Evolutionary conservation across 305 asterid species (phyloP).

Genomic region (Rubia peregrina): DNA sequence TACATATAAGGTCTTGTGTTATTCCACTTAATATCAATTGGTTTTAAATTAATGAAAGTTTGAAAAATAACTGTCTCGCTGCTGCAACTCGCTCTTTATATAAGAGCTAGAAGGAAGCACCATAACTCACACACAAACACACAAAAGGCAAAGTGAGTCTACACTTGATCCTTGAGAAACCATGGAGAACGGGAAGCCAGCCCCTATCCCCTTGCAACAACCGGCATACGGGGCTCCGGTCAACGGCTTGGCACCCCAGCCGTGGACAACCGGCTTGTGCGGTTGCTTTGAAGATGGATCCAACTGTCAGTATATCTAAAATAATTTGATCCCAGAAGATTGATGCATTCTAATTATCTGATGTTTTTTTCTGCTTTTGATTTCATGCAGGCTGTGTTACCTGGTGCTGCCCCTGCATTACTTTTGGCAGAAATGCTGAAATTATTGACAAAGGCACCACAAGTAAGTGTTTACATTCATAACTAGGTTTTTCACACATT

Average conservation of each 20-base stretch:
- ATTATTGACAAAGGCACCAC: slow-evolving; percentile 26
- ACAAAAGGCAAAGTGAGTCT: background rate
- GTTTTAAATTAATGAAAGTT: too few species aligned
- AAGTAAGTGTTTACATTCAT: slow-evolving; percentile 12
- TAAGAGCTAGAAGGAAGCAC: background rate
- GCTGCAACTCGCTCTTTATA: background rate
- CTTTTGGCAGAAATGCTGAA: slow-evolving; percentile 30
- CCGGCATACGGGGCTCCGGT: slow-evolving; percentile 14
- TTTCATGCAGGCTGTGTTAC: slow-evolving; percentile 23
- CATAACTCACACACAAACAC: background rate
- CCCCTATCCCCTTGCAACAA: background rate
- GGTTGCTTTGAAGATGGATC: slow-evolving; percentile 28
- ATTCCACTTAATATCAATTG: too few species aligned
- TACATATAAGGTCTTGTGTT: too few species aligned
- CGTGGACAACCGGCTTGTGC: slow-evolving; percentile 28
- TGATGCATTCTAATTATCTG: background rate
- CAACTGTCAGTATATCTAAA: slow-evolving; percentile 16
- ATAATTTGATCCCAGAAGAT: background rate
- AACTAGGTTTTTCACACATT: too few species aligned
- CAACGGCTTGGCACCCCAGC: background rate
- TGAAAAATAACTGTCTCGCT: too few species aligned
- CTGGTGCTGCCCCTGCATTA: slow-evolving; percentile 30
- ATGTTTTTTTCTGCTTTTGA: background rate
- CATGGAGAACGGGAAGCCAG: background rate
- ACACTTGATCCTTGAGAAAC: background rate